Conservation (phyloP, 2,329 filamentous ascomycete genomes). For the Fusarium sp. region DNA sequence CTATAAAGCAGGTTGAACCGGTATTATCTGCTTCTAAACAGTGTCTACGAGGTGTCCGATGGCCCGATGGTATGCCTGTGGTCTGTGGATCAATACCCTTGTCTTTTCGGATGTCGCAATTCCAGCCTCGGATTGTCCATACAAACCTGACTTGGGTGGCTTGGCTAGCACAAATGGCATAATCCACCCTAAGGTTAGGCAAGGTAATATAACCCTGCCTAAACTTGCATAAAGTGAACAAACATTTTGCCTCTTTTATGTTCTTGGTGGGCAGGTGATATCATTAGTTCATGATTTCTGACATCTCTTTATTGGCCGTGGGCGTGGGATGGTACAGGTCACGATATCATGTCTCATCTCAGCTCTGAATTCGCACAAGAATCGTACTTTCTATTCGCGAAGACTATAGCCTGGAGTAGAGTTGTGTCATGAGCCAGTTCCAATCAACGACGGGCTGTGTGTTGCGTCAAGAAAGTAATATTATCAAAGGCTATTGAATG, state of each 20-base stretch:
- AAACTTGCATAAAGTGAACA: background rate
- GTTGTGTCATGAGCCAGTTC: background rate
- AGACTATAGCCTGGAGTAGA: background rate
- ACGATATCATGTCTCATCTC: background rate
- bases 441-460: fast-evolving
- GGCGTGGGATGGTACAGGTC: background rate
- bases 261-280: background rate
- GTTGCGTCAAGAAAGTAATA: background rate
- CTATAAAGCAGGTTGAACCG: background rate
- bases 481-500: background rate
- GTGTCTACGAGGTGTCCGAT: background rate
- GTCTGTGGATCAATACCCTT: background rate
- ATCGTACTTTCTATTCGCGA: background rate
- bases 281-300: background rate
- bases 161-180: background rate
- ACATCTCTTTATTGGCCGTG: background rate
- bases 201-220: background rate
- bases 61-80: slow-evolving; percentile 8
- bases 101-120: slow-evolving; percentile 38
- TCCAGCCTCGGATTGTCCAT: slow-evolving; percentile 27
- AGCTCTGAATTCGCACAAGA: background rate
- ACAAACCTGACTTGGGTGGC: background rate
- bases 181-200: background rate
- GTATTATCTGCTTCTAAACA: background rate
- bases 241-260: background rate